Evolutionary conservation across 495 filamentous ascomycete species (phyloP), one percentile per base, ranked within the genome.

Genomic region (Chaetomium fimeti): DNA sequence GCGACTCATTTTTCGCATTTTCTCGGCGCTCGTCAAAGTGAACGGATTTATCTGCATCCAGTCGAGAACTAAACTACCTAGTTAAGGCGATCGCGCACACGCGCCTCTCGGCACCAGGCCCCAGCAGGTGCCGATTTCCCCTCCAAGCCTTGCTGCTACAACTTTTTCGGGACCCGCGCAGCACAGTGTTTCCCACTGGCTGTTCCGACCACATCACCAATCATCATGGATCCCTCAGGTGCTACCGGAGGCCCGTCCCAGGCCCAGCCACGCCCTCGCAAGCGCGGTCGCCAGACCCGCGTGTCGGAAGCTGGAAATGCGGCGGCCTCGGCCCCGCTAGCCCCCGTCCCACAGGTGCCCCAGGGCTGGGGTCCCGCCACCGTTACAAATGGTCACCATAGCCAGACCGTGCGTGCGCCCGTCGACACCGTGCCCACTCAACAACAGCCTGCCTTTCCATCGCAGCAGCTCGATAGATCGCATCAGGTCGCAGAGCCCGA

Each of bases 381-480:
- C 49, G 48, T 68, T 27, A 42, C 60, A 11, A 55, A 55, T 62
- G 47, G 45, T 32, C 40, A 43, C 62, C 54, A 71, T 58, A 32
- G 57, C 48, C 70, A 70, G 68, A 48, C 73, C 70, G 72, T 74
- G 72, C 74, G 72, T 55, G 66, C 59, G 38, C 65, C 57, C 59
- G 61, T 63, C 61, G 74, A 75, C 73, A 75, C 72, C 43, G 73
- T 75, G 66, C 61, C 52, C 15, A 20, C 61, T 15, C 71, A 69
- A 54, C 70, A 68, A 63, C 62, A 63, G 38, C 63, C 71, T 24
- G 52, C 65, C 38, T 74, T 73, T 53, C 63, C 70, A 20, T 70
- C 74, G 59, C 74, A 75, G 64, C 72, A 73, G 57, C 73, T 74
- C 24, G 71, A 73, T 25, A 55, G 69, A 66, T 68, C 71, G 47